Evolutionary conservation across 139 green algal species (phyloP), one percentile per base, ranked within the genome.

Genomic region (Chlorella sorokiniana): DNA sequence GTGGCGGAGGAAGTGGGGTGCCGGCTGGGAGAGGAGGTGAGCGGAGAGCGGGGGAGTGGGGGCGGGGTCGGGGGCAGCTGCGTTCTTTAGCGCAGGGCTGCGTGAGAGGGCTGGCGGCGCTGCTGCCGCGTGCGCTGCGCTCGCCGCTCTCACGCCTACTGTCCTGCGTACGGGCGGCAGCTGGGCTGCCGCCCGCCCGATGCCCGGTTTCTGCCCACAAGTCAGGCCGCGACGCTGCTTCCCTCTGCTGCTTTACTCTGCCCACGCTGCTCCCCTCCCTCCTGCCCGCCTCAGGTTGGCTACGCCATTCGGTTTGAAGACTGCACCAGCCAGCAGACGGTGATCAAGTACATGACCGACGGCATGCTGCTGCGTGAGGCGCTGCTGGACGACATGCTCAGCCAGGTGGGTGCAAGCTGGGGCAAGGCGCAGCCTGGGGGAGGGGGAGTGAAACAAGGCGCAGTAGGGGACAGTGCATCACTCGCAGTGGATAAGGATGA

Each of bases 271-370:
- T 42, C 35, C 5, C 40, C 40, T 38, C 68, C 16, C 1, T 29
- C 38, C 42, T 2, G 25, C 3, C 27, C 23, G 3, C 0, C 14
- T 48, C 69, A 97, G 85, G 96, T 99, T 0, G 97, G 97, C 0
- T 99, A 99, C 89, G 93, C 91, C 51, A 99, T 99, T 76, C 95
- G 97, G 40, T 99, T 99, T 78, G 96, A 99, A 83, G 94, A 98
- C 88, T 96, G 92, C 90, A 98, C 95, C 16, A 89, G 81, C 69
- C 81, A 91, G 2, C 87, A 93, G 63, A 99, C 96, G 2, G 93
- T 96, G 29, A 97, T 99, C 87, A 98, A 98, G 89, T 99, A 97
- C 91, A 98, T 98, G 94, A 99, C 96, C 1, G 95, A 98, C 77
- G 95, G 94, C 74, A 98, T 99, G 94, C 91, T 99, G 79, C 91